Percentiles rank a stretch among this genome's conserved stretches.
Evolutionary conservation across 1,139 yeast species (phyloP).

Genomic region (Candida albicans): DNA sequence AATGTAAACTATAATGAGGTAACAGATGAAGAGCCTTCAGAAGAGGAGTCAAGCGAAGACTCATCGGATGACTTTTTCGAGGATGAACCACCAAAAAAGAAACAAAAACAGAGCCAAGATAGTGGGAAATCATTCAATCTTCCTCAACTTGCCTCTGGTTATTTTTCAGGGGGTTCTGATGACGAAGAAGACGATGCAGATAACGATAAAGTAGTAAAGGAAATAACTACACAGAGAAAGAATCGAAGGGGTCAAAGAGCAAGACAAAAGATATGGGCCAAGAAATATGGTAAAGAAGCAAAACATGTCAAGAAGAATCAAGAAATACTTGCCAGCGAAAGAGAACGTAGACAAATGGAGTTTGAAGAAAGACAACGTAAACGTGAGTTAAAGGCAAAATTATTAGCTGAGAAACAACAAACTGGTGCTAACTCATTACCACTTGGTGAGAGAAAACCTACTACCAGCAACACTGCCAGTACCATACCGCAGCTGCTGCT

Average conservation of each 20-base stretch:
- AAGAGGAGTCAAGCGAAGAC: slow-evolving; percentile 21
- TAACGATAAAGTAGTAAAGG: slow-evolving; percentile 59
- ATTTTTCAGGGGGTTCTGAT: slow-evolving; percentile 75
- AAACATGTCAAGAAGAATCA: slow-evolving; percentile 72
- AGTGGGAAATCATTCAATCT: slow-evolving; percentile 32
- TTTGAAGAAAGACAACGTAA: slow-evolving; percentile 72
- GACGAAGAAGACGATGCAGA: slow-evolving; percentile 56
- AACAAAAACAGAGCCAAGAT: slow-evolving; percentile 17
- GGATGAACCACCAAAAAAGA: slow-evolving; percentile 16
- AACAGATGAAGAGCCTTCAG: slow-evolving; percentile 61
- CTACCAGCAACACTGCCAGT: slow-evolving; percentile 4
- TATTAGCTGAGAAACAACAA: slow-evolving; percentile 29
- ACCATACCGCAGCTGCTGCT: slow-evolving; percentile 9
- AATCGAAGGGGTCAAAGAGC: slow-evolving; percentile 97
- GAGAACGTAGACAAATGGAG: slow-evolving; percentile 60
- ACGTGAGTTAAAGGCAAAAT: slow-evolving; percentile 55
- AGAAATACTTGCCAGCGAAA: slow-evolving; percentile 51
- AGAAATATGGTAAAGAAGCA: slow-evolving; percentile 82
- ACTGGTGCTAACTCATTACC: slow-evolving; percentile 44
- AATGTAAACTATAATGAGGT: slow-evolving; percentile 57
- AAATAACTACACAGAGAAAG: slow-evolving; percentile 56
- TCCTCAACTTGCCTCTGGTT: slow-evolving; percentile 77
- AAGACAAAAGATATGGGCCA: slow-evolving; percentile 93
- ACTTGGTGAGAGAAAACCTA: slow-evolving; percentile 34
- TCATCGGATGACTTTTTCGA: slow-evolving; percentile 42